Evolutionary conservation across 768 basidiomycete species (phyloP), one percentile per base, ranked within the genome.

Genomic region (Porphyrellus cyaneotinctus): DNA sequence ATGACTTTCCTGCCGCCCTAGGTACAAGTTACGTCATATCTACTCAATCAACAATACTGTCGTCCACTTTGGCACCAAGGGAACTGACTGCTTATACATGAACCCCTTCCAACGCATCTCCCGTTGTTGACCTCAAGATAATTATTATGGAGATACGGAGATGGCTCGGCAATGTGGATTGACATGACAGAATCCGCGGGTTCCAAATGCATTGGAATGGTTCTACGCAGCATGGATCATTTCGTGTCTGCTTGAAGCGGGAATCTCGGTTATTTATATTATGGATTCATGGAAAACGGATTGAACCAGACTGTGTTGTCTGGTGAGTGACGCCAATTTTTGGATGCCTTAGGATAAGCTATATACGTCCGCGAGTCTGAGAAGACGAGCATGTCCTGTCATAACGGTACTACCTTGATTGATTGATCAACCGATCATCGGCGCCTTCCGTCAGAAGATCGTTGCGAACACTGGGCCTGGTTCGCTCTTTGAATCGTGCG

Each of bases 181-280:
- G 53, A 54, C 49, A 57, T 51, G 13, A 68, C 58, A 23, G 49
- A 59, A 42, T 54, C 62, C 0, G 43, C 54, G 3, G 57, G 52
- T 2, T 52, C 48, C 17, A 66, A 35, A 52, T 61, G 32, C 49
- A 66, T n/a, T 56, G 65, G 28, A 50, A 68, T 12, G 65, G 65
- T 33, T 58, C 54, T 9, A 61, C 50, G 41, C 65, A 59, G 13
- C 58, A 47, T n/a, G 51, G 53, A 35, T 61, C 62, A 26, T 62
- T 49, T 22, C 62, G 58, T 6, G 64, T 28, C 26, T 63, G 45
- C 22, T 45, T 15, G 36, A 38, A 48, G 46, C 35, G 8, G 32
- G 31, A 32, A 30, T 42, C 20, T n/a, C n/a, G n/a, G n/a, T n/a
- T n/a, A n/a, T n/a, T n/a, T n/a, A n/a, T n/a, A n/a, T n/a, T 9